phyloP scores from a whole-genome alignment of 352 stramenopile genomes.

The Plasmopara viticola region DNA sequence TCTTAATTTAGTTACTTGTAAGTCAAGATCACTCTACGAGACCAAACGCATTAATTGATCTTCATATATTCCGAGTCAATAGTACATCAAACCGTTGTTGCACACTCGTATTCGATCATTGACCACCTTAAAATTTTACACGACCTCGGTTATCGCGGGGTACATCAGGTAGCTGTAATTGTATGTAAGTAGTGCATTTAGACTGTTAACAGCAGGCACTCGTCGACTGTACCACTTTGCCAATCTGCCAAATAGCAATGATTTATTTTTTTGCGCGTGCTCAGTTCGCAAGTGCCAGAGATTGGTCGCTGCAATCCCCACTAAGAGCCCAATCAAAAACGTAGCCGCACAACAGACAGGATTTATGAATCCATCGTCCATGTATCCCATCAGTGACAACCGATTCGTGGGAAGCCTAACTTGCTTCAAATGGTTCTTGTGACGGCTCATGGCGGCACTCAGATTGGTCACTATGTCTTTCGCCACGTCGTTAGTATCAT shows the following conservation, averaged over 20 bases:
- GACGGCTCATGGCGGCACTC: constrained; percentile 15
- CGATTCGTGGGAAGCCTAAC: constrained; percentile 22
- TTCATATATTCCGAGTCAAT: no score
- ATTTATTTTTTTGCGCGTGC: constrained; percentile 14
- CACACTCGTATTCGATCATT: no score
- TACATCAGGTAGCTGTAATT: constrained; percentile 35
- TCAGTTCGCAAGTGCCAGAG: constrained; percentile 22
- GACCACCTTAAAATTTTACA: constrained; percentile 12
- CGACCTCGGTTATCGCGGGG: constrained; percentile 31
- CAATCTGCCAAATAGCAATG: constrained; percentile 21
- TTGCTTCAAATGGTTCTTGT: constrained; percentile 24
- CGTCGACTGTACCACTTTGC: constrained; percentile 30
- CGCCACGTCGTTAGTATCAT: constrained; percentile 18
- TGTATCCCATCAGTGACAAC: constrained; percentile 15
- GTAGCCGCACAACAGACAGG: constrained; percentile 38
- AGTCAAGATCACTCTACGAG: no score
- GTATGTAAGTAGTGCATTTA: constrained; percentile 26
- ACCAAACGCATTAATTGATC: no score
- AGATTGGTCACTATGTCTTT: constrained; percentile 45
- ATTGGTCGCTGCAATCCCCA: constrained; percentile 28
- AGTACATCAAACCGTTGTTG: no score
- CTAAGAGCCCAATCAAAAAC: constrained; percentile 34
- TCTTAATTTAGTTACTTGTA: no score
- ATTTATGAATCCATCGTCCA: constrained; percentile 17
- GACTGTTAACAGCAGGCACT: constrained; percentile 13